Evolutionary conservation across 1,284 basidiomycete genomes (phyloP).

Genomic region (Ganoderma lucidum): DNA sequence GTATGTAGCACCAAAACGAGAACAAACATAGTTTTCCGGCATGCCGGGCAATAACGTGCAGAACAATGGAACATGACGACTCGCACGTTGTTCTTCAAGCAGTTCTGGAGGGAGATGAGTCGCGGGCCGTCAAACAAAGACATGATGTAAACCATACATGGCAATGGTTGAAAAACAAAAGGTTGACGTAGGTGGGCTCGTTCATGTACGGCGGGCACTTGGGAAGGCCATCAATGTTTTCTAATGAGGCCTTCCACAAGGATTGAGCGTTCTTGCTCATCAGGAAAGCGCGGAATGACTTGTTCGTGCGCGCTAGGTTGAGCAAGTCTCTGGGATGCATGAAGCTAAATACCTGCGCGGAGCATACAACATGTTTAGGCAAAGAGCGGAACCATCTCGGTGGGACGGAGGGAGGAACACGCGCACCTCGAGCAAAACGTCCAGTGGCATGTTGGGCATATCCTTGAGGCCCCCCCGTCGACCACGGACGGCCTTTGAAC

Average conservation of each 20-base stretch:
- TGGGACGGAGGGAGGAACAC: neutral
- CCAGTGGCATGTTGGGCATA: constrained; percentile 37
- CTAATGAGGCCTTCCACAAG: constrained; percentile 24
- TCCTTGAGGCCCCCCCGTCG: constrained; percentile 10
- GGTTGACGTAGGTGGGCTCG: constrained; percentile 25
- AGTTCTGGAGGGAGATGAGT: neutral
- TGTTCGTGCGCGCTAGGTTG: constrained; percentile 10
- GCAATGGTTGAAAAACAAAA: constrained; percentile 26
- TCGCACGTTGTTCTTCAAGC: neutral
- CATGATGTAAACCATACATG: constrained; percentile 17
- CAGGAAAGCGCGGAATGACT: constrained; percentile 8
- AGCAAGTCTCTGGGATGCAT: constrained; percentile 17
- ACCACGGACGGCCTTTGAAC: constrained; percentile 4
- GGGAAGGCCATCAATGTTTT: constrained; percentile 24
- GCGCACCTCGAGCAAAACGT: constrained; percentile 36
- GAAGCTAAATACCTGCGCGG: constrained; percentile 16
- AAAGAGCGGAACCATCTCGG: neutral
- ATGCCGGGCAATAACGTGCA: constrained; percentile 8
- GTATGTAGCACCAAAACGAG: no score
- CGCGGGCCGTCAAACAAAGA: neutral
- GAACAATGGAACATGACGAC: neutral
- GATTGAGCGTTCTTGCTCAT: constrained; percentile 6
- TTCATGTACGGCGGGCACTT: constrained; percentile 26
- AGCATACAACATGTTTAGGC: neutral
- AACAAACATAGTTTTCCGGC: neutral